Evolutionary conservation across 192 early-diverging fungal genomes (phyloP), one percentile per base, ranked within the genome.

Genomic region (Coemansia sp.): DNA sequence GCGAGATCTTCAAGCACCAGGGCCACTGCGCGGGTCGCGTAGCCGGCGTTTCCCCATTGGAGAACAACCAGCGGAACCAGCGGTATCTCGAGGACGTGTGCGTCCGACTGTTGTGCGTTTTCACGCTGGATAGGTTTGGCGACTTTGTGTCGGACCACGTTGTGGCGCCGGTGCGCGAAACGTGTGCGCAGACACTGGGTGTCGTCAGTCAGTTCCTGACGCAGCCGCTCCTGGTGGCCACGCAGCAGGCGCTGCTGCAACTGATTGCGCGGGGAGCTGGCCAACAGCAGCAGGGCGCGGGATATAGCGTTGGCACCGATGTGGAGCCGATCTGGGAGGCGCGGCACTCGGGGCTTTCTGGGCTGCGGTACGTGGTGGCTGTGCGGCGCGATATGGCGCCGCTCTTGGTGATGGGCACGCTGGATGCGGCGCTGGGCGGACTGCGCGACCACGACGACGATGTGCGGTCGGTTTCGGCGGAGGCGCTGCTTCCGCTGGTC

Each of bases 131-230:
- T 76, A 87, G 95, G 18, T 99, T 99, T 74, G 93, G 92, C 7
- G 98, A 99, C 82, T 99, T 95, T 78, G 92, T 95, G 19, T 90
- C 92, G 7, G 96, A 98, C 77, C 93, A 94, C 68, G 94, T 95
- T 3, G 93, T 96, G 40, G 92, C 91, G 6, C 97, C 97, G 8
- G 97, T 99, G 10, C 88, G 97, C 54, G 97, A 99, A 74, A 97
- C 95, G 0, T 95, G 94, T 61, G 89, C 92, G 7, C 92, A 93
- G 72, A 87, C 91, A 12, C 67, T 94, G 8, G 91, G 90, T 57
- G 93, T 90, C 5, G 80, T 89, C 39, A 72, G 89, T n/a, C 84
- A 86, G 65, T 89, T 86, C 52, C 83, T 91, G 71, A 76, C 83
- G 2, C 77, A 84, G 18, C 61, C 78, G 26, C 74, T 83, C 6